Percentiles rank a stretch among this genome's conserved stretches.
Evolutionary conservation across 139 green algal species (phyloP).

Genomic region (Spirogloea muscicola): DNA sequence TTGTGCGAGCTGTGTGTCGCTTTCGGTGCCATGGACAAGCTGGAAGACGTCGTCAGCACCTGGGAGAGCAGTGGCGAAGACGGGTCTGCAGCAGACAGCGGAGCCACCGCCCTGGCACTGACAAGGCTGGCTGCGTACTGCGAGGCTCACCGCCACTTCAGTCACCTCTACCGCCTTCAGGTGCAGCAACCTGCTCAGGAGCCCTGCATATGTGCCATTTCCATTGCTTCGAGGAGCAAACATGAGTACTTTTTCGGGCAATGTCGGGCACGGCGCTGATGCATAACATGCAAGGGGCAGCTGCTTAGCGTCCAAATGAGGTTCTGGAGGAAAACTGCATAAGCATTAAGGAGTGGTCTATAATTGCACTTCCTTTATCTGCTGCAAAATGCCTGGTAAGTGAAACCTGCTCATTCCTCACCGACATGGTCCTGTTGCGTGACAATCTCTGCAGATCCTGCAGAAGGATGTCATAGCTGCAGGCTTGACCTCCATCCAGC

Average conservation of each 20-base stretch:
- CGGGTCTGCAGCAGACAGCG: not conserved
- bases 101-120: not conserved
- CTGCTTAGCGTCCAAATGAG: too few relatives aligned
- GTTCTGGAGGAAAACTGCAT: not conserved
- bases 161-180: conserved; percentile 36
- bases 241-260: not conserved
- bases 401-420: too few relatives aligned
- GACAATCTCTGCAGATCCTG: conserved; percentile 2
- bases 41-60: conserved; percentile 14
- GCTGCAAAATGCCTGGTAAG: not conserved
- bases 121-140: conserved; percentile 1
- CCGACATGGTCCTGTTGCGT: too few relatives aligned
- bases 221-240: not conserved
- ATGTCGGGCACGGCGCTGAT: not conserved
- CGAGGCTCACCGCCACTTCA: conserved; percentile 32
- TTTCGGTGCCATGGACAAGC: conserved; percentile 12
- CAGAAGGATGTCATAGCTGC: conserved; percentile 27
- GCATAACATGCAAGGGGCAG: not conserved
- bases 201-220: not conserved
- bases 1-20: conserved; percentile 32
- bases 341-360: not conserved
- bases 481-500: conserved; percentile 33
- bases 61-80: not conserved
- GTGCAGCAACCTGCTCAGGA: not conserved
- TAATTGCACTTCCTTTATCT: conserved; percentile 7